Evolutionary conservation across 192 early-diverging fungal genomes (phyloP).

Genomic region (Podila clonocystis): DNA sequence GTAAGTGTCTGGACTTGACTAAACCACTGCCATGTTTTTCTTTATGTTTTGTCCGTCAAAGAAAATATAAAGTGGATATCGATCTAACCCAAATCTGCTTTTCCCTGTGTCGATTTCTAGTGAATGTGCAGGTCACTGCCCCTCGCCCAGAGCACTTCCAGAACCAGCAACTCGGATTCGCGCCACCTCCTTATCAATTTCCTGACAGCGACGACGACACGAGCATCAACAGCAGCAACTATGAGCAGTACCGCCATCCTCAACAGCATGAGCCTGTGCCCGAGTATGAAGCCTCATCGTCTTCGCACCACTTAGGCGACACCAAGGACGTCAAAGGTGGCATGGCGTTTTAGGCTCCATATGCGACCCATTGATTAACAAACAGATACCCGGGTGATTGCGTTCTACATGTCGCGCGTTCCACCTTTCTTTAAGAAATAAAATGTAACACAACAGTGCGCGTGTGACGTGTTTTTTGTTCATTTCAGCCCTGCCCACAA

Average conservation of each 20-base stretch:
- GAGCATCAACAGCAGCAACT: neutral
- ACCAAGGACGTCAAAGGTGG: constrained; percentile 1
- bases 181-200: constrained; percentile 29
- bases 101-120: neutral
- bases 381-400: neutral
- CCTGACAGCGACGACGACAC: constrained; percentile 30
- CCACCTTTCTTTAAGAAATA: too few relatives aligned
- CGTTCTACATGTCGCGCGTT: too few relatives aligned
- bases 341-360: neutral
- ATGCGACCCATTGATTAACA: neutral
- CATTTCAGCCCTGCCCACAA: too few relatives aligned
- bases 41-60: neutral
- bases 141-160: constrained; percentile 41
- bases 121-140: constrained; percentile 35
- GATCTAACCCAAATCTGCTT: neutral
- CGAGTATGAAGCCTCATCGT: neutral
- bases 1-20: constrained; percentile 32
- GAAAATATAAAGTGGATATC: neutral
- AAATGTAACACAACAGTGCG: too few relatives aligned
- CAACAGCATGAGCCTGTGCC: constrained; percentile 2
- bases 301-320: neutral
- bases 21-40: constrained; percentile 14
- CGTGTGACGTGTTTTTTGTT: too few relatives aligned
- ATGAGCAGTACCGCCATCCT: neutral
- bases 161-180: neutral